Percentiles rank a stretch among this genome's conserved stretches.
Conservation (phyloP, 305 asterid genomes). For the Fraxinus greggii region DNA sequence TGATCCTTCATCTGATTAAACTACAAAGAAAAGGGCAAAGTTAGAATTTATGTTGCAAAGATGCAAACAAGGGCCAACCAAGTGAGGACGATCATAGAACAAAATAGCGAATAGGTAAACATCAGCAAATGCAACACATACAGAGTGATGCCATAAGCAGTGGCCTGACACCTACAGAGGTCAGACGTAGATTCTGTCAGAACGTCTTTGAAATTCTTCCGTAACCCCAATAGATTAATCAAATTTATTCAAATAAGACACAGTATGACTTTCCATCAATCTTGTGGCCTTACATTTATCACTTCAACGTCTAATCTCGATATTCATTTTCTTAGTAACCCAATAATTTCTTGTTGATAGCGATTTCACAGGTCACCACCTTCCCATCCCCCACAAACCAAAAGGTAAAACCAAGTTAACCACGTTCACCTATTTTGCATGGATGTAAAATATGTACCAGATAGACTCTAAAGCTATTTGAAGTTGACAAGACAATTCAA, state of each 20-base stretch:
- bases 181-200: not conserved
- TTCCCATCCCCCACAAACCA: not conserved
- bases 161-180: not conserved
- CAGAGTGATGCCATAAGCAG: not conserved
- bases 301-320: not conserved
- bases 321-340: not conserved
- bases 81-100: not conserved
- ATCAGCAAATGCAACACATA: slow-evolving; percentile 10
- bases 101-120: slow-evolving; percentile 16
- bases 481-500: not conserved
- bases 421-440: not conserved
- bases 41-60: not conserved
- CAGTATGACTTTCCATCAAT: not conserved
- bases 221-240: not conserved
- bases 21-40: slow-evolving; percentile 37
- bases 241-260: not conserved
- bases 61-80: not conserved
- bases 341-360: not conserved
- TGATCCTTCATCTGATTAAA: slow-evolving; percentile 71
- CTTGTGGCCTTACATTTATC: not conserved
- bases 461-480: not conserved
- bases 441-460: not conserved
- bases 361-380: not conserved
- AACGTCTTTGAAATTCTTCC: not conserved
- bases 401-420: not conserved